phyloP scores from a whole-genome alignment of 768 basidiomycete genomes.

The Tylopilus balloui region DNA sequence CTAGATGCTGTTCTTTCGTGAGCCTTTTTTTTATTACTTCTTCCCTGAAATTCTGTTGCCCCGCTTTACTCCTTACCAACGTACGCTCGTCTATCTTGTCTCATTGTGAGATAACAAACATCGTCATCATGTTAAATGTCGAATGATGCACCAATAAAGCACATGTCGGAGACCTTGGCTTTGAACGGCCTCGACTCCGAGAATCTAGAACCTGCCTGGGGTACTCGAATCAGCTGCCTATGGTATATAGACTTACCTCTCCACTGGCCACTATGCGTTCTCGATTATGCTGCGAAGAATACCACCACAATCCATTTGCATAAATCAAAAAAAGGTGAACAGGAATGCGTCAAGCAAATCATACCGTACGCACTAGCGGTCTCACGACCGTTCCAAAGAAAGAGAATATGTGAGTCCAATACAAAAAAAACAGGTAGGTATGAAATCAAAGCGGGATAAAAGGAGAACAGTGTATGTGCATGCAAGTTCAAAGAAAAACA shows the following conservation, averaged over 20 bases:
- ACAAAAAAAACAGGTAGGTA: conserved; percentile 6
- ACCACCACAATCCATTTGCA: conserved; percentile 11
- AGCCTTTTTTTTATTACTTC: conserved; percentile 1
- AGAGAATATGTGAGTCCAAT: conserved; percentile 17
- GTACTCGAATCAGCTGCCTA: too few species aligned
- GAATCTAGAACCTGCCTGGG: too few species aligned
- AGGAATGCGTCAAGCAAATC: conserved; percentile 19
- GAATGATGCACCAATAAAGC: neutral
- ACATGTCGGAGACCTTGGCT: too few species aligned
- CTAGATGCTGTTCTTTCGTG: conserved; percentile 40
- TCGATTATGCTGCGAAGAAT: neutral
- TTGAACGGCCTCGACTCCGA: too few species aligned
- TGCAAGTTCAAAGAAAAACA: neutral
- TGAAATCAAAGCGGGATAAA: neutral
- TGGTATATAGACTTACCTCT: too few species aligned
- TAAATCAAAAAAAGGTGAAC: conserved; percentile 15
- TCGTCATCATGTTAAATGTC: neutral
- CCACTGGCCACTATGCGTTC: neutral
- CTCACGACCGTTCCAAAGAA: conserved; percentile 18
- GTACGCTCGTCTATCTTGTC: neutral
- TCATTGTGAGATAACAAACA: neutral
- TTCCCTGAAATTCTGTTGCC: too few species aligned
- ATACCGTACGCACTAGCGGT: conserved; percentile 22
- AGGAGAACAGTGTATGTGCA: conserved; percentile 5
- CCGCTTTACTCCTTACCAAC: too few species aligned